Conservation (phyloP, 1,284 basidiomycete genomes). For the Melampsora americana region DNA sequence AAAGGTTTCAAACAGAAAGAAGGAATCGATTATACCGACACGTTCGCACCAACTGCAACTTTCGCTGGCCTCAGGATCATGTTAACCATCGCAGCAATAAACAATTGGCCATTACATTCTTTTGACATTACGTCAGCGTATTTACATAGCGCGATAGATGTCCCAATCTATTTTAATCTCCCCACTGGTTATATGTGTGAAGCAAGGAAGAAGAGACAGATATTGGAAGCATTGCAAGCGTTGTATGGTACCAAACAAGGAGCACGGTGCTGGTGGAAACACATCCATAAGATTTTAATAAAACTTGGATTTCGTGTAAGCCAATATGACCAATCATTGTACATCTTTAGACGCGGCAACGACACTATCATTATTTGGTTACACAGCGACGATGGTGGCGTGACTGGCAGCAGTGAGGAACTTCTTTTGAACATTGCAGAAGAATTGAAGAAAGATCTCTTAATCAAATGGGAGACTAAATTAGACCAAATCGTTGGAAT, state of each 20-base stretch:
- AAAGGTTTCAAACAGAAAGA: no score
- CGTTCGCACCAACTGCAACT: slow-evolving; percentile 23
- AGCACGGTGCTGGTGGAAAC: background rate
- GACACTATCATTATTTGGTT: slow-evolving; percentile 7
- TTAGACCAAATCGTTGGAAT: background rate
- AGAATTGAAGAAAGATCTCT: no score
- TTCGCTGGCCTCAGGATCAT: slow-evolving; percentile 15
- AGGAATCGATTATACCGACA: no score
- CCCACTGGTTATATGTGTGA: no score
- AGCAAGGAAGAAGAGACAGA: no score
- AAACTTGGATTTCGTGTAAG: background rate
- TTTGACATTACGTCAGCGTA: slow-evolving; percentile 31
- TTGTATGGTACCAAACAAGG: background rate
- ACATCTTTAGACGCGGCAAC: background rate
- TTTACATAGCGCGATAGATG: slow-evolving; percentile 22
- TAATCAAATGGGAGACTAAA: background rate
- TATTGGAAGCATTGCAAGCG: no score
- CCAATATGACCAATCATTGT: background rate
- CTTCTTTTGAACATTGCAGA: no score
- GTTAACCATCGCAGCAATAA: background rate
- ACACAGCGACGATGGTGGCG: slow-evolving; percentile 9
- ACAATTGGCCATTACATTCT: slow-evolving; percentile 8
- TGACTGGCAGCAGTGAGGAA: no score
- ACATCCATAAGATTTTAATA: background rate
- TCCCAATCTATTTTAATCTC: no score